phyloP scores from a whole-genome alignment of 441 rosid species.

The Manihot esculenta region DNA sequence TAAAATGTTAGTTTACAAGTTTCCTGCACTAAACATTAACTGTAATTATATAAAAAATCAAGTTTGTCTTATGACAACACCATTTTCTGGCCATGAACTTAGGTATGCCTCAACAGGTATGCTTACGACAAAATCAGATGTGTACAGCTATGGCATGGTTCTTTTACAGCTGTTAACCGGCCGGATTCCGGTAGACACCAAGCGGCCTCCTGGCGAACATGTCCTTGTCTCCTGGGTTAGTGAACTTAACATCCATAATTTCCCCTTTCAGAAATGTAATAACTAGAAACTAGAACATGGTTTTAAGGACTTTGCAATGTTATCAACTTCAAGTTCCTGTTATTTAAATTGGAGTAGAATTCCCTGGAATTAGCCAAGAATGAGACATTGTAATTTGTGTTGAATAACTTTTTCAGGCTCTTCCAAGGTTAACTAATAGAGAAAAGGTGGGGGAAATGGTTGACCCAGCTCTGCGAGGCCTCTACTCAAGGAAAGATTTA shows the following conservation, averaged over 20 bases:
- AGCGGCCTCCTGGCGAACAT: slow-evolving; percentile 72
- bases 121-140: slow-evolving; percentile 90
- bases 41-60: not conserved
- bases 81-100: slow-evolving; percentile 17
- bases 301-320: not conserved
- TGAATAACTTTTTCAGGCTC: slow-evolving; percentile 52
- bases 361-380: not conserved
- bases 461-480: slow-evolving; percentile 67
- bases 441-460: slow-evolving; percentile 74
- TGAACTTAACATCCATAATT: slow-evolving; percentile 11
- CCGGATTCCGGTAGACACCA: slow-evolving; percentile 63
- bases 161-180: slow-evolving; percentile 85
- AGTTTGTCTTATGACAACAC: not conserved
- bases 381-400: not conserved
- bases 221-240: slow-evolving; percentile 88
- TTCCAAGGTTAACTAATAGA: slow-evolving; percentile 73
- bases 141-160: slow-evolving; percentile 82
- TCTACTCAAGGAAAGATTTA: slow-evolving; percentile 70
- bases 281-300: not conserved
- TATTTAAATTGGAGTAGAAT: not conserved
- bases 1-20: not conserved
- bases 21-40: not conserved
- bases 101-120: slow-evolving; percentile 89
- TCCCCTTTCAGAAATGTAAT: not conserved
- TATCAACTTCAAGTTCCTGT: not conserved